Evolutionary conservation across 2,329 filamentous ascomycete species (phyloP).

Genomic region (Ophiocordyceps camponoti-rufipedis): DNA sequence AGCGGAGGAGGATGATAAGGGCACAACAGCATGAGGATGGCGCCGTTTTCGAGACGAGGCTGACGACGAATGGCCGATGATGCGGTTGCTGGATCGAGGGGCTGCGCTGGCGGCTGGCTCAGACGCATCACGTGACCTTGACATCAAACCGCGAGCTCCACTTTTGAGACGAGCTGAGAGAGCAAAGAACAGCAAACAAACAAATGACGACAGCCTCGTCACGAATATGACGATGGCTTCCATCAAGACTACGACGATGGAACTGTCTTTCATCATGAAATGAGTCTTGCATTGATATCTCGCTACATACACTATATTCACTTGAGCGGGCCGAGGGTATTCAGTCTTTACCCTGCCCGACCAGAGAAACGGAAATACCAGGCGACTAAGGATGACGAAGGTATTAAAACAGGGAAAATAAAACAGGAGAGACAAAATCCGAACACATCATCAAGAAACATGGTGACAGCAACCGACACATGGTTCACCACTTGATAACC

Average conservation of each 20-base stretch:
- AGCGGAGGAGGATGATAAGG: not conserved
- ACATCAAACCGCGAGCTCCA: not conserved
- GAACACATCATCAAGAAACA: not conserved
- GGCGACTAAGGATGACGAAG: not conserved
- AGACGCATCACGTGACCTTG: not conserved
- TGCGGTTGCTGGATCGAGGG: not conserved
- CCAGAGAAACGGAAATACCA: not conserved
- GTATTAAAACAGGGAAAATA: not conserved
- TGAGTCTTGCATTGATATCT: not conserved
- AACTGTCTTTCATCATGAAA: not conserved
- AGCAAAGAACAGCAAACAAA: no score
- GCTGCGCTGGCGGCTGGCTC: not conserved
- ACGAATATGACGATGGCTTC: not conserved
- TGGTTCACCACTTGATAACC: slow-evolving; percentile 18
- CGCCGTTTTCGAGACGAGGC: not conserved
- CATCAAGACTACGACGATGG: not conserved
- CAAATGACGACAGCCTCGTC: no score
- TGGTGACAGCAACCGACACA: no score
- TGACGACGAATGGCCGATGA: not conserved
- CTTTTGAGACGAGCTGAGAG: no score
- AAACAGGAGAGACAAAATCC: not conserved
- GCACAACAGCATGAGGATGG: not conserved
- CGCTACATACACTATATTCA: not conserved
- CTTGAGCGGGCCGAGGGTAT: not conserved
- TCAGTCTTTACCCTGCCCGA: not conserved